Evolutionary conservation across 83 land plant species (phyloP).

Genomic region (Diphasiastrum complanatum): DNA sequence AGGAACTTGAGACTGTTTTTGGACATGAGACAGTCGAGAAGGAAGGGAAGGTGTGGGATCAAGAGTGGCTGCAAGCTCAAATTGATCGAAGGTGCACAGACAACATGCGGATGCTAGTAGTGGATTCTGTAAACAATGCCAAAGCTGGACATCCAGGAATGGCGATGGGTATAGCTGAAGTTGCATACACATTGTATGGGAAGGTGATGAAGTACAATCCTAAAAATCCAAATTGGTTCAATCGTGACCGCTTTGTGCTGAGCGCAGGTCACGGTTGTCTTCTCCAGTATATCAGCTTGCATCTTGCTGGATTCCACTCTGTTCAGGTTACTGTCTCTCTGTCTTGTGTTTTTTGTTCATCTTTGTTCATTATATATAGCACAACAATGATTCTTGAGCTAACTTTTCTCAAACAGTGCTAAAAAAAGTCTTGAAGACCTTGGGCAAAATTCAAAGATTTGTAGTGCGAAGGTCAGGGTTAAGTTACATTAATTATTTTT

Average conservation of each 20-base stretch:
- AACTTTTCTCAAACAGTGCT: not conserved
- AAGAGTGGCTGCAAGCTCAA: slow-evolving; percentile 24
- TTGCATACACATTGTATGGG: slow-evolving; percentile 53
- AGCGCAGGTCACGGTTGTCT: slow-evolving; percentile 77
- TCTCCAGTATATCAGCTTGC: slow-evolving; percentile 68
- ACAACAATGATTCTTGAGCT: not conserved
- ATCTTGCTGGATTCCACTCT: slow-evolving; percentile 65
- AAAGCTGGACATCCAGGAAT: slow-evolving; percentile 70
- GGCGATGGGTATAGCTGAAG: slow-evolving; percentile 62
- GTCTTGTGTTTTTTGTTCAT: not conserved
- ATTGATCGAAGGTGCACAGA: slow-evolving; percentile 53
- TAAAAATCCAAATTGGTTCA: slow-evolving; percentile 68
- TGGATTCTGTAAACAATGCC: slow-evolving; percentile 59
- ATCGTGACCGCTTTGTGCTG: slow-evolving; percentile 68
- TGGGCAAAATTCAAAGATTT: no score
- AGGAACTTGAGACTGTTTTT: not conserved
- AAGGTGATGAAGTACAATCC: slow-evolving; percentile 72
- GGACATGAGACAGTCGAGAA: not conserved
- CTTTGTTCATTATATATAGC: not conserved
- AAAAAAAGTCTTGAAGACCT: no score
- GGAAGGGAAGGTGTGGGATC: slow-evolving; percentile 10
- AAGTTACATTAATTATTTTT: not conserved
- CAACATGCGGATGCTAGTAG: slow-evolving; percentile 56
- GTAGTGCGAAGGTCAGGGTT: not conserved
- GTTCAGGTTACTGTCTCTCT: slow-evolving; percentile 44